A percentile compares a stretch with the other conserved stretches of the same genome.
These are phyloP conservation scores for Trichoderma orchidacearum DNA, from an alignment of 495 filamentous ascomycete species.

Conservation along the genomic window DNA sequence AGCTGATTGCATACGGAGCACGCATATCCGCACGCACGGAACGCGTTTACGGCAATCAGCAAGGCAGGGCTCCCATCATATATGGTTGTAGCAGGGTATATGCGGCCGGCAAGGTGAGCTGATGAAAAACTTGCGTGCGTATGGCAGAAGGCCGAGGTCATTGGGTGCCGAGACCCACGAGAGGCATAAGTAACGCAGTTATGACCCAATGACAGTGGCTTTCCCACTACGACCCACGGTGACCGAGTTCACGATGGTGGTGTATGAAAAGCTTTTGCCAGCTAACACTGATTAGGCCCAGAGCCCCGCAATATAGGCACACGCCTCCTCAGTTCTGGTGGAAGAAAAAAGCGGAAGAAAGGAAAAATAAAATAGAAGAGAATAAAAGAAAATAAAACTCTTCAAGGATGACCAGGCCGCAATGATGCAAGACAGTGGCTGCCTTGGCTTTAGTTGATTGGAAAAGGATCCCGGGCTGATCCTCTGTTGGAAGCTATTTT, in stretches of 20 bases:
- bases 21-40: too few relatives aligned
- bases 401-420: neutral
- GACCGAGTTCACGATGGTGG: neutral
- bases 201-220: neutral
- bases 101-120: neutral
- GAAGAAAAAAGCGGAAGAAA: neutral
- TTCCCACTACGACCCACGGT: neutral
- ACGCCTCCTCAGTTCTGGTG: neutral
- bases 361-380: neutral
- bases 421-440: neutral
- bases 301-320: neutral
- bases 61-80: too few relatives aligned
- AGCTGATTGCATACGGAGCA: too few relatives aligned
- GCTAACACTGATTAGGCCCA: neutral
- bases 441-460: neutral
- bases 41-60: too few relatives aligned
- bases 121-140: neutral
- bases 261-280: conserved; percentile 1
- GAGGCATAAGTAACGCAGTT: neutral
- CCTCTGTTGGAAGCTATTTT: too few relatives aligned
- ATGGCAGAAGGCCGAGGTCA: neutral
- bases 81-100: neutral
- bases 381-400: neutral
- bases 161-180: neutral
- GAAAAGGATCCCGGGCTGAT: too few relatives aligned